Percentiles rank a stretch among this genome's conserved stretches.
phyloP scores from a whole-genome alignment of 2,329 filamentous ascomycete species.

The Colletotrichum sp. region DNA sequence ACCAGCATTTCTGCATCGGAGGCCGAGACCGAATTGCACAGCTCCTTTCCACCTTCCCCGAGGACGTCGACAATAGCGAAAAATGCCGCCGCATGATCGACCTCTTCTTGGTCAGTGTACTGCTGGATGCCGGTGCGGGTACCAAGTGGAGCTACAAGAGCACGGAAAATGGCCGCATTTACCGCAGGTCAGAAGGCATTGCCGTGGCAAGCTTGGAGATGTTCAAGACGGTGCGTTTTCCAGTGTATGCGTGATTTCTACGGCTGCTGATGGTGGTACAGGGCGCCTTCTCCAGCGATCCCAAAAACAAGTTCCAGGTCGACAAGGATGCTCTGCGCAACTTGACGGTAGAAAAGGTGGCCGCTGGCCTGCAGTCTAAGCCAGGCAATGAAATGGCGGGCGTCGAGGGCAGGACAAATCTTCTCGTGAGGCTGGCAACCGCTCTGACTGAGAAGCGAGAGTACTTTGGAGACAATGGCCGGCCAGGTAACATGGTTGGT shows the following conservation, averaged over 20 bases:
- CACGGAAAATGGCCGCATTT: conserved; percentile 82
- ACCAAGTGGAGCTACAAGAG: conserved; percentile 93
- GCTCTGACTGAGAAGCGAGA: conserved; percentile 79
- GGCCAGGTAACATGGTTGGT: conserved; percentile 96
- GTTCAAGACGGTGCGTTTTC: conserved; percentile 74
- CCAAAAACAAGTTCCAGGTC: conserved; percentile 83
- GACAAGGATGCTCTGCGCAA: conserved; percentile 81
- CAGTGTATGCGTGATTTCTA: neutral
- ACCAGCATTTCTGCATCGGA: conserved; percentile 86
- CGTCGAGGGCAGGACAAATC: conserved; percentile 80
- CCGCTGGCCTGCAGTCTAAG: conserved; percentile 83
- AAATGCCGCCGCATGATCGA: conserved; percentile 78
- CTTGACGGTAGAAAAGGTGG: conserved; percentile 76
- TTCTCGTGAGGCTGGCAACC: conserved; percentile 76
- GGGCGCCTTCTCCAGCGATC: conserved; percentile 86
- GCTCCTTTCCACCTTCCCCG: conserved; percentile 72
- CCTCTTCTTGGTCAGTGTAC: conserved; percentile 79
- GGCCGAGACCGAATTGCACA: conserved; percentile 76
- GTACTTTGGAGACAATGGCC: conserved; percentile 81
- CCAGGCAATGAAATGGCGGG: conserved; percentile 83
- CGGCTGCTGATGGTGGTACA: conserved; percentile 26
- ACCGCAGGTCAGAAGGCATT: conserved; percentile 85
- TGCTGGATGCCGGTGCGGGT: conserved; percentile 88
- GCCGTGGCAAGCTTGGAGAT: conserved; percentile 82
- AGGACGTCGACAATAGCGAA: conserved; percentile 73